These are phyloP conservation scores for Alternaria panax DNA, from an alignment of 2,329 filamentous ascomycete species.

Conservation along the genomic window DNA sequence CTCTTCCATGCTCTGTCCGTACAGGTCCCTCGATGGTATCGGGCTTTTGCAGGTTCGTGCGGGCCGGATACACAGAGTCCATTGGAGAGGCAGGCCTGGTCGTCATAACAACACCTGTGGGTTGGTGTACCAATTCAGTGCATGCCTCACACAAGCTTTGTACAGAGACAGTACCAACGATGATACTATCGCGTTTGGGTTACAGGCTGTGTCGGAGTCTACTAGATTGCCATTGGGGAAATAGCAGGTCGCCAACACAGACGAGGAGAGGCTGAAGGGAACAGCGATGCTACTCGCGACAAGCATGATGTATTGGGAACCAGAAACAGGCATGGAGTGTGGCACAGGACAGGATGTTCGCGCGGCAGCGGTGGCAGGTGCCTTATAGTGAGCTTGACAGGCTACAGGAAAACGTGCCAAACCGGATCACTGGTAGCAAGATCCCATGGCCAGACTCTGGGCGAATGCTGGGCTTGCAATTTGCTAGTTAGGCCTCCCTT, in stretches of 20 bases:
- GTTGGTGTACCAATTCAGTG: background rate
- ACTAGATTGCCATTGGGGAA: slow-evolving; percentile 25
- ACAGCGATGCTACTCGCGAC: background rate
- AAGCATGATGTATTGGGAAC: background rate
- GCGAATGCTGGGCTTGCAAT: background rate
- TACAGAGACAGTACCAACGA: background rate
- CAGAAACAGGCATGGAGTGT: background rate
- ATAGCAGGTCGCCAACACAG: slow-evolving; percentile 21
- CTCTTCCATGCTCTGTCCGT: slow-evolving; percentile 37
- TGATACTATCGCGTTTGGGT: slow-evolving; percentile 29
- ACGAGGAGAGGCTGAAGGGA: slow-evolving; percentile 1
- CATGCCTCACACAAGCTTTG: background rate
- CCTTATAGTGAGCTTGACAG: slow-evolving; percentile 9
- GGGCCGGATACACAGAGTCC: slow-evolving; percentile 40
- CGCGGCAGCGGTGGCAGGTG: background rate
- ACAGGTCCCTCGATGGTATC: slow-evolving; percentile 37
- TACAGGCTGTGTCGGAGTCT: slow-evolving; percentile 24
- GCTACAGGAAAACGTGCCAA: background rate
- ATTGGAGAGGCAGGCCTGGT: slow-evolving; percentile 43
- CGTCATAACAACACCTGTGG: slow-evolving; percentile 30
- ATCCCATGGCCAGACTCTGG: slow-evolving; percentile 2
- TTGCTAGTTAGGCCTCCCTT: background rate
- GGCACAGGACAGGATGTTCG: background rate
- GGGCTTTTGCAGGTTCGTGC: slow-evolving; percentile 25
- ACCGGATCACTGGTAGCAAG: background rate